Conservation (phyloP, 2,329 filamentous ascomycete genomes). For the Talaromyces sp. region DNA sequence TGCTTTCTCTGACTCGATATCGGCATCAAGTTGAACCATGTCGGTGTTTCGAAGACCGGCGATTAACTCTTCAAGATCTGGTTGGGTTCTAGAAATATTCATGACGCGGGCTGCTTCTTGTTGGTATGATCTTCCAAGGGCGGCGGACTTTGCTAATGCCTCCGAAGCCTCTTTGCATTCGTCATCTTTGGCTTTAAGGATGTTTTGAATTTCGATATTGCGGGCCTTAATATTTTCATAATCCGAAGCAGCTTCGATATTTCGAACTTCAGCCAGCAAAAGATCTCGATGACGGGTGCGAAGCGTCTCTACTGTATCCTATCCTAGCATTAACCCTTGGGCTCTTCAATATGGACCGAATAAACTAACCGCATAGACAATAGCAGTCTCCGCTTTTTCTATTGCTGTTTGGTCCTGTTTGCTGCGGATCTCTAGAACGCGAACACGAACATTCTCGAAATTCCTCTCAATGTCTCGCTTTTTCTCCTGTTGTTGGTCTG, state of each 20-base stretch:
- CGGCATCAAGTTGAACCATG: conserved; percentile 60
- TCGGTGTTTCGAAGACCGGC: conserved; percentile 45
- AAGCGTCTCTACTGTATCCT: conserved; percentile 58
- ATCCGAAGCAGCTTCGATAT: conserved; percentile 80
- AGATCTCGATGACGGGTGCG: conserved; percentile 57
- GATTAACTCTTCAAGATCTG: conserved; percentile 33
- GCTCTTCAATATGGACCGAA: not conserved
- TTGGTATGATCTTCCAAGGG: conserved; percentile 10
- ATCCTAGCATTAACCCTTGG: not conserved
- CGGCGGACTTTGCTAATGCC: conserved; percentile 18
- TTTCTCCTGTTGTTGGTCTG: conserved; percentile 42
- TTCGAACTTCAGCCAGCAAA: conserved; percentile 63
- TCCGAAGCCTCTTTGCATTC: conserved; percentile 31
- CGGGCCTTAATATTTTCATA: conserved; percentile 60
- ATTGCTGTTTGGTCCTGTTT: conserved; percentile 52
- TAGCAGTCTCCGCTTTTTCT: conserved; percentile 49
- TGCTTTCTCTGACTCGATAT: conserved; percentile 68
- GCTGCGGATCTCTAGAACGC: conserved; percentile 47
- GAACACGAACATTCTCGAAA: conserved; percentile 37
- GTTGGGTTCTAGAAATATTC: conserved; percentile 11
- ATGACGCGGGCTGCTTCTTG: conserved; percentile 15
- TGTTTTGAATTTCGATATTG: conserved; percentile 54
- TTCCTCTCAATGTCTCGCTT: conserved; percentile 35
- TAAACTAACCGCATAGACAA: conserved; percentile 50
- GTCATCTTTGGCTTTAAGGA: conserved; percentile 35